These are phyloP conservation scores for Magnaporthales sp. DNA, from an alignment of 2,329 filamentous ascomycete genomes.

Conservation along the genomic window DNA sequence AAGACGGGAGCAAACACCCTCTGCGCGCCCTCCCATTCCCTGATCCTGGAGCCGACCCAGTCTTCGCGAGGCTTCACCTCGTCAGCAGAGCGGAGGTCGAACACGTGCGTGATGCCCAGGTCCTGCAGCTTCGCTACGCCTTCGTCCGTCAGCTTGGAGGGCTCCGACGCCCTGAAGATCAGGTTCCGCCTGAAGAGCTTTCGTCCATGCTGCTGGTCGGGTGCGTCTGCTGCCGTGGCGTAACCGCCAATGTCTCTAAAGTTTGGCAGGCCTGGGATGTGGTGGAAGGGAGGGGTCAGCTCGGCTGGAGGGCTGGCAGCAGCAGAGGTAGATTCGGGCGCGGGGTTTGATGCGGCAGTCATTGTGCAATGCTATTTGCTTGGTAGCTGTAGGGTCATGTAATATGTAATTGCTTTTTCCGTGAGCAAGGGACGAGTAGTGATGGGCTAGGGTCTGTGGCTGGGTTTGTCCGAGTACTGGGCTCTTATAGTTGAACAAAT, in stretches of 20 bases:
- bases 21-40: constrained; percentile 40
- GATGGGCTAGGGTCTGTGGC: neutral
- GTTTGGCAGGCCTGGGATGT: constrained; percentile 53
- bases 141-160: constrained; percentile 43
- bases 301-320: neutral
- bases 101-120: constrained; percentile 56
- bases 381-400: too few species aligned
- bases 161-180: constrained; percentile 62
- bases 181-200: constrained; percentile 17
- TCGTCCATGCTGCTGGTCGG: neutral
- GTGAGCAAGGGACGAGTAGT: neutral
- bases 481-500: neutral
- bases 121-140: constrained; percentile 42
- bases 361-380: neutral
- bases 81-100: constrained; percentile 55
- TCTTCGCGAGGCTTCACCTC: constrained; percentile 43
- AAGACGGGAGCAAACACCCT: constrained; percentile 60
- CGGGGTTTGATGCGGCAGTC: neutral
- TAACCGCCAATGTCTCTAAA: constrained; percentile 61
- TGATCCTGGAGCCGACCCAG: constrained; percentile 23
- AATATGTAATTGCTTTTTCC: neutral
- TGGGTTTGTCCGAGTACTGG: neutral
- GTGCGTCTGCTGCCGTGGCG: constrained; percentile 25
- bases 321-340: neutral
- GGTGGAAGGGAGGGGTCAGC: constrained; percentile 37